phyloP scores from a whole-genome alignment of 345 rosid species.

The Bruguiera parviflora region DNA sequence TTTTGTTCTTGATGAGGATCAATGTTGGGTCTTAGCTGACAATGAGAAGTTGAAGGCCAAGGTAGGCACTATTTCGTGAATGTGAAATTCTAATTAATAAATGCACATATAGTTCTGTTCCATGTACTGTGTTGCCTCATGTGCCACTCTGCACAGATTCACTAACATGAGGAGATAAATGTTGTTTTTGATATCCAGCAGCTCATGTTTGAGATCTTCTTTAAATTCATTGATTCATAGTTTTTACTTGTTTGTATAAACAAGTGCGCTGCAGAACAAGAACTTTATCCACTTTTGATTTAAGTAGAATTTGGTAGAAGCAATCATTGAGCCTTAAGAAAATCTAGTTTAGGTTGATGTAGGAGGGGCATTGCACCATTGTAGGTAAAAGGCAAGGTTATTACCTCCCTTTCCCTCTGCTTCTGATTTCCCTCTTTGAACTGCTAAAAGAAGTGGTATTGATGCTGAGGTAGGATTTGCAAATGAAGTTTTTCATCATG shows the following conservation, averaged over 20 bases:
- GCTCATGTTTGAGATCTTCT: background rate
- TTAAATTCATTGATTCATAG: no score
- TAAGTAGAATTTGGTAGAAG: background rate
- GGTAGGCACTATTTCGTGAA: slow-evolving; percentile 36
- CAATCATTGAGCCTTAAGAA: background rate
- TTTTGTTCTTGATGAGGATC: slow-evolving; percentile 67
- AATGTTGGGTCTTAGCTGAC: slow-evolving; percentile 92
- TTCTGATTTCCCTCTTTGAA: no score
- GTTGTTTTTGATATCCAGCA: background rate
- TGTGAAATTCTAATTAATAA: background rate
- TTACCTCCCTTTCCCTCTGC: no score
- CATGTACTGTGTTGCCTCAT: background rate
- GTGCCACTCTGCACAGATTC: background rate
- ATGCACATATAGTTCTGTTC: slow-evolving; percentile 4
- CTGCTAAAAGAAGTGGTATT: no score
- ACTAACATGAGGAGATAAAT: background rate
- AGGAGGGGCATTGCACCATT: background rate
- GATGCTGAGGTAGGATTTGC: no score
- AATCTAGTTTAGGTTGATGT: background rate
- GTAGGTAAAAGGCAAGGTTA: no score
- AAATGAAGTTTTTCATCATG: no score
- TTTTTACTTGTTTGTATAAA: background rate
- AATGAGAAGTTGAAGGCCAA: slow-evolving; percentile 67
- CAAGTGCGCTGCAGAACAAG: background rate
- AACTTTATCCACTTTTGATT: background rate